phyloP scores from a whole-genome alignment of 768 basidiomycete species.

The Leccinum longicurvipes region DNA sequence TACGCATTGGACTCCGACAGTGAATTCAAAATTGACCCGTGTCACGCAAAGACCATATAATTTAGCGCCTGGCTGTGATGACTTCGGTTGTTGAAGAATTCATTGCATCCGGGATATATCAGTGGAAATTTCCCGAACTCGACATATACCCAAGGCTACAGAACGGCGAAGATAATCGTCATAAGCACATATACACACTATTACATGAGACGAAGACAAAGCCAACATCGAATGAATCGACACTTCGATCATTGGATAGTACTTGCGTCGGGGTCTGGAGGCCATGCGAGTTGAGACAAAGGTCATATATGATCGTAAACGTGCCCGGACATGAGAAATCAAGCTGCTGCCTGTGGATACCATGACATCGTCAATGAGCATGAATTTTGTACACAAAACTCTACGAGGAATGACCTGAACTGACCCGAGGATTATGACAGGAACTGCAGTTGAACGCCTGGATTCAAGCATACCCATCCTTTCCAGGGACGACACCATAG shows the following conservation, averaged over 20 bases:
- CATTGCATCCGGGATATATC: too few relatives aligned
- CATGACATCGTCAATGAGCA: neutral
- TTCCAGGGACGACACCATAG: slow-evolving; percentile 44
- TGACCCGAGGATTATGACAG: neutral
- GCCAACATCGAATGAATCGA: neutral
- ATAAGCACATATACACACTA: too few relatives aligned
- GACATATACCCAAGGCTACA: too few relatives aligned
- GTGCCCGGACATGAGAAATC: neutral
- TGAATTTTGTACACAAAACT: neutral
- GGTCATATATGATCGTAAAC: neutral
- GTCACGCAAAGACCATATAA: too few relatives aligned
- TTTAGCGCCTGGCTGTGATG: too few relatives aligned
- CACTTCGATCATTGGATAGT: too few relatives aligned
- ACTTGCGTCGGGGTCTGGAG: neutral
- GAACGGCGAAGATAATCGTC: too few relatives aligned
- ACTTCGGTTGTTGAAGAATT: too few relatives aligned
- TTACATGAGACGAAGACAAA: too few relatives aligned
- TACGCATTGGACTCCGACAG: neutral
- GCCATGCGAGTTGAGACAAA: neutral
- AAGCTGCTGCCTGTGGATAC: neutral
- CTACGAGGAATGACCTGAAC: neutral
- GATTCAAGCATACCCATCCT: slow-evolving; percentile 37
- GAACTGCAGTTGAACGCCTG: neutral
- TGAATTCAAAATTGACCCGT: too few relatives aligned
- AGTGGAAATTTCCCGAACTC: too few relatives aligned